These are phyloP conservation scores for Botrytis elliptica DNA, from an alignment of 2,329 filamentous ascomycete genomes.

Conservation along the genomic window DNA sequence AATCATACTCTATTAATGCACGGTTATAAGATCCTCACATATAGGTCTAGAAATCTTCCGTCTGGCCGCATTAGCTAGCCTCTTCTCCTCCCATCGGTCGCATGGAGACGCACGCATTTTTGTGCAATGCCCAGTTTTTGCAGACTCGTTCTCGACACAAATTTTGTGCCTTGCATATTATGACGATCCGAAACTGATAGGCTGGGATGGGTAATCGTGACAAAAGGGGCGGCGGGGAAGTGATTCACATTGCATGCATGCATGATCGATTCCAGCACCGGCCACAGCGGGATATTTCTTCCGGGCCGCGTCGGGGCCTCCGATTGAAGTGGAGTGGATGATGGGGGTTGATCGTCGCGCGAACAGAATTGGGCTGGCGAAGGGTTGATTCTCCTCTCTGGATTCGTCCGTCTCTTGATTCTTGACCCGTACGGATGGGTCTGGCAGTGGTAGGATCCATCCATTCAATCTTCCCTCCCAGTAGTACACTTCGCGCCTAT, in stretches of 20 bases:
- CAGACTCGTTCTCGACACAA: background rate
- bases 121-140: background rate
- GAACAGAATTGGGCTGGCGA: background rate
- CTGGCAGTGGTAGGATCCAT: background rate
- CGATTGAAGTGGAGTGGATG: background rate
- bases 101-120: background rate
- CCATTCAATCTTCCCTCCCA: background rate
- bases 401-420: background rate
- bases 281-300: background rate
- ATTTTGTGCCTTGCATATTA: background rate
- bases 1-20: background rate
- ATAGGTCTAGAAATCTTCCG: background rate
- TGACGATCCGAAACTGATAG: background rate
- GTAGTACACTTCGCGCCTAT: background rate
- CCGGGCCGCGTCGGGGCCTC: background rate
- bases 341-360: background rate
- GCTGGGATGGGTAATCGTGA: background rate
- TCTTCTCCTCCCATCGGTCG: background rate
- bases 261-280: background rate
- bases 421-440: background rate
- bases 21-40: background rate
- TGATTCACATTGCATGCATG: slow-evolving; percentile 3
- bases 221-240: background rate
- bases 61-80: background rate
- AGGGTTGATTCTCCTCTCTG: background rate